Base-by-base conservation (phyloP, 2,329 filamentous ascomycete genomes). In the Davidsoniella neocaledoniae region DNA sequence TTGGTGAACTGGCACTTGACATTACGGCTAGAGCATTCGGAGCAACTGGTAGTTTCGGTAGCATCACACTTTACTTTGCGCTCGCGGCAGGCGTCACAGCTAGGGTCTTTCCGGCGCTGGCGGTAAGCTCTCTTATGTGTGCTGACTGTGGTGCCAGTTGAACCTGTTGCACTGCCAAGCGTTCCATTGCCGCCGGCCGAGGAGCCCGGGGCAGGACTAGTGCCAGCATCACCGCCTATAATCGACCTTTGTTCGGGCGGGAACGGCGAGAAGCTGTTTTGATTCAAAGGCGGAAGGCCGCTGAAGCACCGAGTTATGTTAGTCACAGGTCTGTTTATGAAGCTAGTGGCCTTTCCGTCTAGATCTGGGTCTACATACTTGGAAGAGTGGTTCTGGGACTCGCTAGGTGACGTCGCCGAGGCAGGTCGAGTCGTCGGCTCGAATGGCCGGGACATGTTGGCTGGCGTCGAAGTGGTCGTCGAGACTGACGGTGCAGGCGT, bases 1-100 rank as follows among this genome's bases (percentile, higher is more conserved):
- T 98, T 98, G 46, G 91, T 98, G 62, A 98, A 98, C 61, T 96
- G 90, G 62, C 91, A 98, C 64, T 93, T 94, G 56, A 96, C 90
- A 61, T 90, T 93, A 56, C 91, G 81, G 63, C 88, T 95, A 4
- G 86, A 91, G 67, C 91, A 98, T 66, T 98, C 91, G 1, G 91
- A 95, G 64, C 91, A 98, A 65, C 90, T 94, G 9, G 85, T 81
- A 16, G 86, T 94, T 62, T 96, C 91, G 14, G 91, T 96, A 29
- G 91, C 91, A 68, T 98, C 91, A 64, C 91, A 98, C 73, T 83
- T 83, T 61, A 83, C 79, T 65, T 83, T 83, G 56, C 79, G 69
- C 59, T 98, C 91, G 53, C 91, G 77, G 63, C 91, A 98, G 46
- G 91, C 91, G 69, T 98, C 91, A 64, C 91, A 98, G 60, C 87